phyloP scores from a whole-genome alignment of 2,329 filamentous ascomycete species.

The Fusarium neocosmosporiellum region DNA sequence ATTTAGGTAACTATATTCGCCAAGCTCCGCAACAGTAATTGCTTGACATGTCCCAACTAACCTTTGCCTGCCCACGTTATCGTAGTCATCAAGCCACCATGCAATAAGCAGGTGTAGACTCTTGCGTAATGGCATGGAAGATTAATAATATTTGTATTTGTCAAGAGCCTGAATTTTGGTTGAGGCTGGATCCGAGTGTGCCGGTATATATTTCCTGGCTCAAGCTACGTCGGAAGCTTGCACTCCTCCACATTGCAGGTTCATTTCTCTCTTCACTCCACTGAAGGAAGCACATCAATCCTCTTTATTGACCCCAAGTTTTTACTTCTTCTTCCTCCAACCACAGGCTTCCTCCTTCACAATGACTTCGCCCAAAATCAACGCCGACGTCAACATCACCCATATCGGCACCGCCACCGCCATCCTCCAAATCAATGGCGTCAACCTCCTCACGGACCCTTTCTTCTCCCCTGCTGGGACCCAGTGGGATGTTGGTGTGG shows the following conservation, averaged over 20 bases:
- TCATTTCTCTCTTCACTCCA: too few species aligned
- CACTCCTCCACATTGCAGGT: too few species aligned
- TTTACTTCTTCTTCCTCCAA: too few species aligned
- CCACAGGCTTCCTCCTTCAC: neutral
- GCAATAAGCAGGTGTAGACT: neutral
- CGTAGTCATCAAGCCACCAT: neutral
- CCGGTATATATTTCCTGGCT: neutral
- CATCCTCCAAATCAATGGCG: slow-evolving; percentile 55
- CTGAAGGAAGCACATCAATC: too few species aligned
- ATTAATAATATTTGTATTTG: neutral
- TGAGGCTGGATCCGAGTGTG: neutral
- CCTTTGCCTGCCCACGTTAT: neutral
- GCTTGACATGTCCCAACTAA: neutral
- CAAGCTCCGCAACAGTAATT: neutral
- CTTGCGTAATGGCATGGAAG: accelerated
- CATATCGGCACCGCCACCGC: slow-evolving; percentile 62
- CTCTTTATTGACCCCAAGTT: too few species aligned
- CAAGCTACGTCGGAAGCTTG: too few species aligned
- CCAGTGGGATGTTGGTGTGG: neutral
- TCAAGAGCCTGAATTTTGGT: neutral
- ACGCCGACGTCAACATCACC: slow-evolving; percentile 47
- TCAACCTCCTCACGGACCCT: slow-evolving; percentile 59
- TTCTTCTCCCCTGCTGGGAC: slow-evolving; percentile 47
- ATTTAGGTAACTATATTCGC: neutral
- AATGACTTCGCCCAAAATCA: neutral